phyloP scores from a whole-genome alignment of 2,329 filamentous ascomycete genomes.

The Fusarium nelsonii region DNA sequence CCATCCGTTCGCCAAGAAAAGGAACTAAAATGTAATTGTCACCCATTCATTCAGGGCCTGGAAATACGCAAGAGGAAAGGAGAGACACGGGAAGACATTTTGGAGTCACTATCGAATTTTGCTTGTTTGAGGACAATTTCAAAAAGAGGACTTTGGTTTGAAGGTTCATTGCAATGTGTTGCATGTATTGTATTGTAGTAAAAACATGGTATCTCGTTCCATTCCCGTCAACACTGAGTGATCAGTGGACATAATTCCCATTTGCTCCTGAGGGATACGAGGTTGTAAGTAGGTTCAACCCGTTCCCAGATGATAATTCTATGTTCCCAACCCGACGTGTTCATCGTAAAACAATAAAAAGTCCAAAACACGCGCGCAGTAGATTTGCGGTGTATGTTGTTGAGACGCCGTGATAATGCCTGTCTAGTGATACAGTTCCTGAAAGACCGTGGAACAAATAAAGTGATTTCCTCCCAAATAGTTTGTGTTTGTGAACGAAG shows the following conservation, averaged over 20 bases:
- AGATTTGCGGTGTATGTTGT: slow-evolving; percentile 41
- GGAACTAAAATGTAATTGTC: not conserved
- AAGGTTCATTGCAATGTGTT: slow-evolving; percentile 5
- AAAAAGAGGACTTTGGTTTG: not conserved
- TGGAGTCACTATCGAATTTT: slow-evolving; percentile 2
- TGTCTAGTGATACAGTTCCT: slow-evolving; percentile 49
- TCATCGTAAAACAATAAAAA: slow-evolving; percentile 44
- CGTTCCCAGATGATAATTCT: slow-evolving; percentile 45
- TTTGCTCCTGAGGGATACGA: slow-evolving; percentile 34
- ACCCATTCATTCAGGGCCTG: slow-evolving; percentile 4
- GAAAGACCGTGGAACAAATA: slow-evolving; percentile 38
- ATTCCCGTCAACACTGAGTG: slow-evolving; percentile 48
- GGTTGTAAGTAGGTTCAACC: slow-evolving; percentile 28
- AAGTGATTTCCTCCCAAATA: slow-evolving; percentile 40
- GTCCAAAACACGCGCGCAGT: slow-evolving; percentile 22
- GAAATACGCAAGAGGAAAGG: slow-evolving; percentile 4
- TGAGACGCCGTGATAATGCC: slow-evolving; percentile 48
- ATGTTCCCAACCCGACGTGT: slow-evolving; percentile 48
- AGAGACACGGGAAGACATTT: slow-evolving; percentile 17
- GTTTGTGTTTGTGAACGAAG: slow-evolving; percentile 26
- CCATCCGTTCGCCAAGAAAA: slow-evolving; percentile 19
- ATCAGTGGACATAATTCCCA: slow-evolving; percentile 48
- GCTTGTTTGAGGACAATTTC: slow-evolving; percentile 30
- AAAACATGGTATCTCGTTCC: slow-evolving; percentile 47
- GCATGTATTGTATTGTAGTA: slow-evolving; percentile 5